Evolutionary conservation across 2,329 filamentous ascomycete genomes (phyloP).

Genomic region (Zymoseptoria tritici): DNA sequence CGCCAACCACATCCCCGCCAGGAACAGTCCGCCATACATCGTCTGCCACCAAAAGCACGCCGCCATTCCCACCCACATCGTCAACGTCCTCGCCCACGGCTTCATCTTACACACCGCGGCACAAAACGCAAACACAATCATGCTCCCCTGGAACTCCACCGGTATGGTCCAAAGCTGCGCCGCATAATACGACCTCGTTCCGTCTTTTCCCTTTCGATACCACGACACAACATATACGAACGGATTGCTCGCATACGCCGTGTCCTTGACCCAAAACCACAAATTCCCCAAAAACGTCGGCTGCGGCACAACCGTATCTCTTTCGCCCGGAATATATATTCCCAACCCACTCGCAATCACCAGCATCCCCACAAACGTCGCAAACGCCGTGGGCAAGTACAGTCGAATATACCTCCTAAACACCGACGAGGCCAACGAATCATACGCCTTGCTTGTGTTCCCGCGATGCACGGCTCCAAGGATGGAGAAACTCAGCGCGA

Average conservation of each 20-base stretch:
- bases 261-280: neutral
- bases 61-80: conserved; percentile 2
- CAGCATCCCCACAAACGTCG: neutral
- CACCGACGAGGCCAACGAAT: neutral
- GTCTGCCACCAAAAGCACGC: conserved; percentile 3
- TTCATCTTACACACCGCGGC: neutral
- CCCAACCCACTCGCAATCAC: neutral
- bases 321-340: neutral
- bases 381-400: neutral
- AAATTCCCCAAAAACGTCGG: neutral
- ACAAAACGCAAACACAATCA: conserved; percentile 8
- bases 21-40: neutral
- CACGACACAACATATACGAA: neutral
- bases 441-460: neutral
- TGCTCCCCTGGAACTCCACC: conserved; percentile 6
- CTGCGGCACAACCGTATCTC: neutral
- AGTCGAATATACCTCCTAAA: neutral
- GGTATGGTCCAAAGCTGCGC: conserved; percentile 9
- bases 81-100: conserved; percentile 5
- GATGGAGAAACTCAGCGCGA: conserved; percentile 10
- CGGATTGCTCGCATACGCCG: neutral
- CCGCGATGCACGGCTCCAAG: conserved; percentile 2
- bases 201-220: neutral
- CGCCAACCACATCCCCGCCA: conserved; percentile 3
- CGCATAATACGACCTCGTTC: neutral